These are phyloP conservation scores for Ampelocalamus luodianensis DNA, from an alignment of 176 grass and related monocot genomes.

Conservation along the genomic window DNA sequence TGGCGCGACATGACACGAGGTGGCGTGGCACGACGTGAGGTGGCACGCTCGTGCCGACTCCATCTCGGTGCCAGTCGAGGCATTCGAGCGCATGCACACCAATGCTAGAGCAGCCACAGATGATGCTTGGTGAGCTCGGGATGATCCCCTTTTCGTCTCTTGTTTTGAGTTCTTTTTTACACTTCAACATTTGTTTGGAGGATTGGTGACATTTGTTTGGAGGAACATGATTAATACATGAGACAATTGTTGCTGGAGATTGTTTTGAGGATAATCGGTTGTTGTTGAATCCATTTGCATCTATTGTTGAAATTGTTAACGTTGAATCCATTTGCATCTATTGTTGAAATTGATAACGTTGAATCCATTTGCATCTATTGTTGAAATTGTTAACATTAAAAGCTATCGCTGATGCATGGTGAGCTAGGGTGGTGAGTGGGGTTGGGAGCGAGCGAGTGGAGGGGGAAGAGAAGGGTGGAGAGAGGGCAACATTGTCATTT, in stretches of 20 bases:
- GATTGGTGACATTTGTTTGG: too few species aligned
- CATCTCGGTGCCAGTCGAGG: constrained; percentile 44
- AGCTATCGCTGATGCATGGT: background rate
- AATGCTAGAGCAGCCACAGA: constrained; percentile 52
- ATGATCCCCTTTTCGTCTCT: too few species aligned
- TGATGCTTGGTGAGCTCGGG: constrained; percentile 49
- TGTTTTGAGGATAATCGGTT: background rate
- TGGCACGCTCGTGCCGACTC: constrained; percentile 47
- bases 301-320: background rate
- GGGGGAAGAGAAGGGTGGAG: too few species aligned
- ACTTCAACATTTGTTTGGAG: background rate
- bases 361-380: background rate
- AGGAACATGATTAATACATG: too few species aligned
- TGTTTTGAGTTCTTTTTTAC: background rate
- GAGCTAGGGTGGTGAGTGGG: too few species aligned
- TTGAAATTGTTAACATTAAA: background rate
- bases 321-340: too few species aligned
- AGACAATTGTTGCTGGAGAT: background rate
- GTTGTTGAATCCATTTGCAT: background rate
- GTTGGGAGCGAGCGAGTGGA: too few species aligned
- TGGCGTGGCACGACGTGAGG: constrained; percentile 27
- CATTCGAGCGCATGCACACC: constrained; percentile 51
- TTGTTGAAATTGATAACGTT: background rate
- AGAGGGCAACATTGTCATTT: too few species aligned
- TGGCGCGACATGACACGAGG: background rate